Conservation (phyloP, 331 rosid species). For the Erythrophleum ivorense region DNA sequence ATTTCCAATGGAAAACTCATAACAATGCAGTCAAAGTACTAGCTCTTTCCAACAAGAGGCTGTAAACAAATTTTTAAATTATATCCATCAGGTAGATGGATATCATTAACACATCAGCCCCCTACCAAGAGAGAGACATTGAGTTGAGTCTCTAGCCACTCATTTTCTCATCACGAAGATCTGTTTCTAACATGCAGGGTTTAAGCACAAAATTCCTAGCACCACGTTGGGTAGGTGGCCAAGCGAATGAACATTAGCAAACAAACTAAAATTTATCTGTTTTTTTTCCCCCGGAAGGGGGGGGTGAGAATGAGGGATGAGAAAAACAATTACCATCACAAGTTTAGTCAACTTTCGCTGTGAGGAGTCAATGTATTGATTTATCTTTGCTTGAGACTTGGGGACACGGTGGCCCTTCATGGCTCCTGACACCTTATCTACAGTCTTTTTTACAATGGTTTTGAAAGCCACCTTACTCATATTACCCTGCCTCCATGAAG, state of each 20-base stretch:
- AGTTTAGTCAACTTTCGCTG: conserved; percentile 94
- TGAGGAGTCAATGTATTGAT: conserved; percentile 86
- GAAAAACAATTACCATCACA: conserved; percentile 76
- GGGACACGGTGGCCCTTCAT: conserved; percentile 92
- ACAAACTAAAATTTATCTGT: conserved; percentile 1
- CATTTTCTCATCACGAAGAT: conserved; percentile 18
- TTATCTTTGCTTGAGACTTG: conserved; percentile 86
- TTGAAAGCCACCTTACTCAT: conserved; percentile 99
- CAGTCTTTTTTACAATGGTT: conserved; percentile 97
- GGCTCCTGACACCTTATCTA: conserved; percentile 97
- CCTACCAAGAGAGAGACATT: background rate
- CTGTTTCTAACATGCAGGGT: conserved; percentile 18
- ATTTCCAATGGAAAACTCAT: background rate
- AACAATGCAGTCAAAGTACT: conserved; percentile 27
- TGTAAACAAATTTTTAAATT: background rate
- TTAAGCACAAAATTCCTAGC: conserved; percentile 3
- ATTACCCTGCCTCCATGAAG: conserved; percentile 98
- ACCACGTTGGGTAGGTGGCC: conserved; percentile 3
- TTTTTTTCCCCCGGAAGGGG: background rate
- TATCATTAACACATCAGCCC: background rate
- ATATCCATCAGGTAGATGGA: background rate
- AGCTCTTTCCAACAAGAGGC: background rate
- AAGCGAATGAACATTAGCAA: conserved; percentile 6
- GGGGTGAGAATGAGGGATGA: conserved; percentile 15
- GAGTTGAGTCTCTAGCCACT: background rate